phyloP scores from a whole-genome alignment of 1,284 basidiomycete species.

The Ceratobasidium sp. region DNA sequence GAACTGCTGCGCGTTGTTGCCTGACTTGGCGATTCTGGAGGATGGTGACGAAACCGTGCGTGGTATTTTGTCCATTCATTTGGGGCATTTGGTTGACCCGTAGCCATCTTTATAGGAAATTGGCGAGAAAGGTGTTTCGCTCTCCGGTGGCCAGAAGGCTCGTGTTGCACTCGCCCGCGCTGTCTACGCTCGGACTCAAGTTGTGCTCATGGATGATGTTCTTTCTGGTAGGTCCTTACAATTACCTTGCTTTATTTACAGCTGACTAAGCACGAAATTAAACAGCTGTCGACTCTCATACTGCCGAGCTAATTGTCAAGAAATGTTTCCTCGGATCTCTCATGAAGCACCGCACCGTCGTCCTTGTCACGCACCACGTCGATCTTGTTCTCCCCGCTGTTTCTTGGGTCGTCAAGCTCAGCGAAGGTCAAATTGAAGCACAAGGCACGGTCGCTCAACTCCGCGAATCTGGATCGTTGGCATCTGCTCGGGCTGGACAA shows the following conservation, averaged over 20 bases:
- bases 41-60: conserved; percentile 51
- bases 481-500: neutral
- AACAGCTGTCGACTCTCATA: conserved; percentile 70
- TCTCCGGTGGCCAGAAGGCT: conserved; percentile 28
- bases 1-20: conserved; percentile 49
- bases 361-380: conserved; percentile 83
- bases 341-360: conserved; percentile 75
- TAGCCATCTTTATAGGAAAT: conserved; percentile 15
- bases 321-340: conserved; percentile 74
- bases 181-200: conserved; percentile 50
- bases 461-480: conserved; percentile 9
- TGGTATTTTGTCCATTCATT: conserved; percentile 15
- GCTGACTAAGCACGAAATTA: neutral
- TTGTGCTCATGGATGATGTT: conserved; percentile 52
- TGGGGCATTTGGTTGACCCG: neutral
- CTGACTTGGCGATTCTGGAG: conserved; percentile 51
- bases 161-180: conserved; percentile 50
- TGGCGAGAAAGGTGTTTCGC: conserved; percentile 43
- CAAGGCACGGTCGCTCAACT: conserved; percentile 33
- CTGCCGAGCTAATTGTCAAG: conserved; percentile 75
- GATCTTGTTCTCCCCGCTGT: conserved; percentile 80
- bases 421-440: conserved; percentile 25
- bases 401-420: conserved; percentile 52
- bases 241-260: no score
- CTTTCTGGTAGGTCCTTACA: conserved; percentile 1